Evolutionary conservation across 345 rosid genomes (phyloP), one percentile per base, ranked within the genome.

Genomic region (Camelina hispida): DNA sequence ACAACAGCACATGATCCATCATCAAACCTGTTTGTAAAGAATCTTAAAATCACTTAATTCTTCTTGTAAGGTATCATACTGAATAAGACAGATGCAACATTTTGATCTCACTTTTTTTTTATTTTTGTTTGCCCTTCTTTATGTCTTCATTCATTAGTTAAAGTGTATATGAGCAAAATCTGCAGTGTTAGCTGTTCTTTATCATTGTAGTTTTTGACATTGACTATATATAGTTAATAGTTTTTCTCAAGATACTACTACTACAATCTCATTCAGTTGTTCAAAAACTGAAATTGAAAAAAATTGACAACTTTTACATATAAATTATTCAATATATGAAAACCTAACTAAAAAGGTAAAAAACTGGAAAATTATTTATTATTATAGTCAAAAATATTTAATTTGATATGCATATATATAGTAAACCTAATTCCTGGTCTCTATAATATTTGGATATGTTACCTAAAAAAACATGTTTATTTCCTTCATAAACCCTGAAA

Each of bases 51-150:
- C 37, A n/a, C 22, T 57, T 15, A 50, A 50, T 67, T 51, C 48
- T 75, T 66, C 53, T 57, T 47, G 61, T 62, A 59, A 40, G 48
- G 42, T 25, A 40, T 51, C 53, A 75, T 47, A 67, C 18, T 75
- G 38, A 50, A 68, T 68, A 59, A 75, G 68, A 67, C 46, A 9
- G 52, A 12, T 69, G 48, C 32, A 25, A 43, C 55, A 30, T 25
- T 55, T 69, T 28, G 73, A 40, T 46, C 32, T 62, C 8, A n/a
- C n/a, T n/a, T n/a, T 55, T 3, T 20, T 15, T 35, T 16, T 0
- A 2, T 34, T 34, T 35, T n/a, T 58, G 42, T 35, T 35, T 48
- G 18, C 51, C 18, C n/a, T n/a, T 20, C 9, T 47, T 47, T 47
- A 47, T 47, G 20, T 16, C 52, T 16, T 47, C 20, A 14, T 44